A percentile compares a stretch with the other conserved stretches of the same genome.
Conservation (phyloP, 106 monocot genomes). For the Apostasia ramifera region DNA sequence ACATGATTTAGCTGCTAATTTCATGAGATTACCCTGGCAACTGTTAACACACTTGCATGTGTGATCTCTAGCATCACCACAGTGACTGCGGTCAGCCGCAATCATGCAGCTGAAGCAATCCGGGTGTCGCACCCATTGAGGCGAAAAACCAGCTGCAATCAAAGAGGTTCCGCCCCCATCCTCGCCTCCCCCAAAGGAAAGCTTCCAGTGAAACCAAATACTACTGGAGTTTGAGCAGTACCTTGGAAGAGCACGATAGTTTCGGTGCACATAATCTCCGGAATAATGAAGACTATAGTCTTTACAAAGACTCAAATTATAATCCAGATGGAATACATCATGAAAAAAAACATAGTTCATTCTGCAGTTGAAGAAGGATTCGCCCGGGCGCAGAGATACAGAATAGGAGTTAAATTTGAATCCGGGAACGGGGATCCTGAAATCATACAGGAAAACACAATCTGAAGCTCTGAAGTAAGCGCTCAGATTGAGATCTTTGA, state of each 20-base stretch:
- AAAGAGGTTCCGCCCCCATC: background rate
- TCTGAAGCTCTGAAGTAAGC: slow-evolving; percentile 9
- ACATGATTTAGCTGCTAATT: no score
- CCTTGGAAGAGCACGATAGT: background rate
- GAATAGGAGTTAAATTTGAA: slow-evolving; percentile 4
- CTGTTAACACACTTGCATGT: background rate
- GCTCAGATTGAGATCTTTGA: slow-evolving; percentile 12
- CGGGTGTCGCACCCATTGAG: background rate
- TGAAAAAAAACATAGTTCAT: background rate
- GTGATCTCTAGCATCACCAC: background rate
- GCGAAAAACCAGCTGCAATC: slow-evolving; percentile 6
- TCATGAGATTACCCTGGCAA: slow-evolving; percentile 4
- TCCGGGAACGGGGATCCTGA: background rate
- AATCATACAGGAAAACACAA: slow-evolving; percentile 4
- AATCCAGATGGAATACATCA: slow-evolving; percentile 2
- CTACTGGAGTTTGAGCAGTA: slow-evolving; percentile 1
- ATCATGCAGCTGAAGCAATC: slow-evolving; percentile 8
- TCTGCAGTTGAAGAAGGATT: slow-evolving; percentile 7
- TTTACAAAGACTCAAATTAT: slow-evolving; percentile 2
- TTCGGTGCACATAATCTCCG: background rate
- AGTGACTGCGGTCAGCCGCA: background rate
- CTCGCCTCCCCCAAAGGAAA: slow-evolving; percentile 1
- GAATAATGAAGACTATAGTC: slow-evolving; percentile 11
- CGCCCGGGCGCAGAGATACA: background rate
- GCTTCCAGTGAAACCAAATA: slow-evolving; percentile 13